Evolutionary conservation across 129 eudicot species (phyloP).

Genomic region (Lactuca saligna): DNA sequence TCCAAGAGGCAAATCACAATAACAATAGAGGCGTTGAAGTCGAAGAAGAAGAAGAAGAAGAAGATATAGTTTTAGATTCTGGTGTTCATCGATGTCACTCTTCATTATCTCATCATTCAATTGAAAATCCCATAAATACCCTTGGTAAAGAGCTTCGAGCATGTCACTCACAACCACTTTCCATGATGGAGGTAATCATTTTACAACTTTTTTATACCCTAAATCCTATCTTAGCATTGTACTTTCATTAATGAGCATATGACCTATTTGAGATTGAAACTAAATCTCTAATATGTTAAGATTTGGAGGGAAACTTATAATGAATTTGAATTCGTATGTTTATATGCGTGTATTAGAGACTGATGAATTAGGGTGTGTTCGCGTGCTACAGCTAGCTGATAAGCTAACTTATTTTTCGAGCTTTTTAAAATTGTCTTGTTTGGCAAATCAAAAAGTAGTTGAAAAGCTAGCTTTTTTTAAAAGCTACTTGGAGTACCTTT

Average conservation of each 20-base stretch:
- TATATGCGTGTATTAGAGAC: too few relatives aligned
- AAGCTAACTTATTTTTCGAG: too few relatives aligned
- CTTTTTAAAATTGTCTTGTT: too few relatives aligned
- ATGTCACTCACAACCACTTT: constrained; percentile 90
- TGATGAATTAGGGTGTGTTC: too few relatives aligned
- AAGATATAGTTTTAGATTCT: constrained; percentile 45
- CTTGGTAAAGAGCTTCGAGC: constrained; percentile 66
- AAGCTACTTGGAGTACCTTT: too few relatives aligned
- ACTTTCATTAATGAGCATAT: too few relatives aligned
- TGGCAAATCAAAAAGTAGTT: too few relatives aligned
- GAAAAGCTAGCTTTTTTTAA: too few relatives aligned
- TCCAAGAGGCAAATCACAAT: constrained; percentile 22
- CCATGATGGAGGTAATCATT: constrained; percentile 71
- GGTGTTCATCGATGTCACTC: constrained; percentile 82
- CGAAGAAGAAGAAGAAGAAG: constrained; percentile 33
- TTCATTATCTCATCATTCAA: constrained; percentile 63
- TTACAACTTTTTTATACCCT: not conserved
- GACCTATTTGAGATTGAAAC: too few relatives aligned
- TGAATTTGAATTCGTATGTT: not conserved
- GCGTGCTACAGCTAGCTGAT: too few relatives aligned
- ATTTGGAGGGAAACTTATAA: not conserved
- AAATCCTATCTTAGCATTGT: not conserved
- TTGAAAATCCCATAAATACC: constrained; percentile 47
- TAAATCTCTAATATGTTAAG: too few relatives aligned
- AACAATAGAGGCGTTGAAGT: constrained; percentile 16